Evolutionary conservation across 78 protist species (phyloP).

Genomic region (Emiliania huxleyi): DNA sequence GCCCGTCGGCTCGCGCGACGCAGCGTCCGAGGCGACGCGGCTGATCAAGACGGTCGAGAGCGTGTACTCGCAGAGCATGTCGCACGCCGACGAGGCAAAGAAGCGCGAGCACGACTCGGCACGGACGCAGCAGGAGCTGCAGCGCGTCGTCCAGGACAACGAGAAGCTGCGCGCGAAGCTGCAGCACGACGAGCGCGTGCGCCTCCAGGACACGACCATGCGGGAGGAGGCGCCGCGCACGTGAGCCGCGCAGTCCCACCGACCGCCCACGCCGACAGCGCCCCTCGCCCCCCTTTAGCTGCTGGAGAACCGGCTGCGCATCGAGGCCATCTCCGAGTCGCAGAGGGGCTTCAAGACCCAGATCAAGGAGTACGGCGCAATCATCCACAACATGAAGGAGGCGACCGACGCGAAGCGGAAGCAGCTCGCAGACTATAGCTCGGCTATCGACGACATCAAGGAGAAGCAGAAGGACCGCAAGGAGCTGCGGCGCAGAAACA

Average conservation of each 20-base stretch:
- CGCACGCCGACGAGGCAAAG: neutral
- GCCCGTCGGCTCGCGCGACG: neutral
- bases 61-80: neutral
- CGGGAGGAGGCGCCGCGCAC: too few species aligned
- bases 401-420: neutral
- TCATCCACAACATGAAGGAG: neutral
- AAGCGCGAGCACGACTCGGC: neutral
- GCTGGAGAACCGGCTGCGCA: neutral
- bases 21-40: neutral
- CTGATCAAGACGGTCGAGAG: neutral
- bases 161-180: neutral
- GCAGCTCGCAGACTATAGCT: neutral
- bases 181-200: neutral
- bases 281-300: too few species aligned
- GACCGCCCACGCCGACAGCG: too few species aligned
- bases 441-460: neutral
- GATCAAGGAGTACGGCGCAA: neutral
- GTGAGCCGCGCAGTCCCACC: too few species aligned
- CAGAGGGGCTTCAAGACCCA: neutral
- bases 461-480: neutral
- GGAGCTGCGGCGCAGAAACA: neutral
- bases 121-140: neutral
- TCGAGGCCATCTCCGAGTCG: neutral
- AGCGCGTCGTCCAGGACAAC: neutral
- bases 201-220: neutral